phyloP scores from a whole-genome alignment of 1,139 yeast genomes.

The Williopsis jadinii region DNA sequence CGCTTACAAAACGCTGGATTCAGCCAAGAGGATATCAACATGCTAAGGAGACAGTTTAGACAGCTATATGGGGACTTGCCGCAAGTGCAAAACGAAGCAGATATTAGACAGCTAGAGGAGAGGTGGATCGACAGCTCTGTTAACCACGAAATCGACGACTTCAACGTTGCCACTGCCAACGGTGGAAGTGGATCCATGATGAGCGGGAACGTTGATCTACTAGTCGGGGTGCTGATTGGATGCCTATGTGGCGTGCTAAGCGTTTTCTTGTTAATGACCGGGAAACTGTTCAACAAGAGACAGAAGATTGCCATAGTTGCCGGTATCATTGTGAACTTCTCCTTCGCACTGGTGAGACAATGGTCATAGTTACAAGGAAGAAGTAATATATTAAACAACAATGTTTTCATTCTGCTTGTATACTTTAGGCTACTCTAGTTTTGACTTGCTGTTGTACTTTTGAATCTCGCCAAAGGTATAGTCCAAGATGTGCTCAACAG shows the following conservation, averaged over 20 bases:
- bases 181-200: slow-evolving; percentile 25
- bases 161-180: slow-evolving; percentile 18
- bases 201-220: slow-evolving; percentile 47
- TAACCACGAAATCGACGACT: slow-evolving; percentile 35
- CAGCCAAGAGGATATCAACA: slow-evolving; percentile 64
- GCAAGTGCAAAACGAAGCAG: slow-evolving; percentile 19
- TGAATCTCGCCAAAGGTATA: slow-evolving; percentile 51
- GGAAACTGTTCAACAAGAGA: slow-evolving; percentile 43
- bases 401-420: not conserved
- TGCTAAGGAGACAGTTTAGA: slow-evolving; percentile 68
- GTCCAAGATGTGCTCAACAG: slow-evolving; percentile 68
- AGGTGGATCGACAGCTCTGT: slow-evolving; percentile 87
- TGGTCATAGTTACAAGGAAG: slow-evolving; percentile 27
- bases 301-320: slow-evolving; percentile 57
- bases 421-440: slow-evolving; percentile 10
- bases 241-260: slow-evolving; percentile 59
- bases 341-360: slow-evolving; percentile 48
- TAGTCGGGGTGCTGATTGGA: slow-evolving; percentile 60
- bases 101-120: slow-evolving; percentile 66
- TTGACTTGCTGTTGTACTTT: slow-evolving; percentile 5
- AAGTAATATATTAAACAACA: not conserved
- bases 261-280: slow-evolving; percentile 49
- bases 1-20: slow-evolving; percentile 79
- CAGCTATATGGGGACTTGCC: slow-evolving; percentile 50
- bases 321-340: slow-evolving; percentile 52